Conservation (phyloP, 495 filamentous ascomycete genomes). For the Xylaria longipes region DNA sequence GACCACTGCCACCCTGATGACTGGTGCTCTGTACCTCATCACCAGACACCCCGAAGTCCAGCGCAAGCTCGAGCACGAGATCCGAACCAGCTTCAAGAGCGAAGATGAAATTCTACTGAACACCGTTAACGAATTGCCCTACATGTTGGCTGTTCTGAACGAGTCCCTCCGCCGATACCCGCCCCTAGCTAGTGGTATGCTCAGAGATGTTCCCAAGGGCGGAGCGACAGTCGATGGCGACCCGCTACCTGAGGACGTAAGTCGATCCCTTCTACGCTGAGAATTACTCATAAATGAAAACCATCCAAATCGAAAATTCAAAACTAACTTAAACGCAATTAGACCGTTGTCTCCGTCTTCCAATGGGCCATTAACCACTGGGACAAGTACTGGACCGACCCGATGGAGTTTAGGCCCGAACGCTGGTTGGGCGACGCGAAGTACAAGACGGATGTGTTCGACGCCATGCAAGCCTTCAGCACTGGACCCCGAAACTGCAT, state of each 20-base stretch:
- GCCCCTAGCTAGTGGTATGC: conserved; percentile 56
- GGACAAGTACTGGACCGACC: conserved; percentile 46
- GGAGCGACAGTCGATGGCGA: conserved; percentile 57
- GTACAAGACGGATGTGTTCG: conserved; percentile 52
- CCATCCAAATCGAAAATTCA: background rate
- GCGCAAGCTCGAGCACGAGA: conserved; percentile 54
- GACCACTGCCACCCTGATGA: conserved; percentile 65
- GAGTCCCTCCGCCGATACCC: conserved; percentile 67
- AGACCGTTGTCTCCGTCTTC: conserved; percentile 58
- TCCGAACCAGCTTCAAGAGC: conserved; percentile 56
- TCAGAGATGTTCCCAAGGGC: conserved; percentile 51
- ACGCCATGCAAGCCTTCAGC: conserved; percentile 58
- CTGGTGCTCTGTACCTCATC: conserved; percentile 59
- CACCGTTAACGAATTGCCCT: conserved; percentile 54
- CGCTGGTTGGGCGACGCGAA: conserved; percentile 50
- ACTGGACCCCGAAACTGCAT: conserved; percentile 63
- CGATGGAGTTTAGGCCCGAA: conserved; percentile 58
- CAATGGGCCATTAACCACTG: conserved; percentile 55
- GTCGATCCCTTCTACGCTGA: background rate
- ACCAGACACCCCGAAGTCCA: conserved; percentile 52
- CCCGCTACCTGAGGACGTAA: conserved; percentile 51
- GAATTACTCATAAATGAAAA: background rate
- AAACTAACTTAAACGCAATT: conserved; percentile 10
- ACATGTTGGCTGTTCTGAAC: conserved; percentile 62
- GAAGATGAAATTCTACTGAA: conserved; percentile 60